Base-by-base conservation (phyloP, 2,329 filamentous ascomycete genomes). In the Cladosporium halotolerans region DNA sequence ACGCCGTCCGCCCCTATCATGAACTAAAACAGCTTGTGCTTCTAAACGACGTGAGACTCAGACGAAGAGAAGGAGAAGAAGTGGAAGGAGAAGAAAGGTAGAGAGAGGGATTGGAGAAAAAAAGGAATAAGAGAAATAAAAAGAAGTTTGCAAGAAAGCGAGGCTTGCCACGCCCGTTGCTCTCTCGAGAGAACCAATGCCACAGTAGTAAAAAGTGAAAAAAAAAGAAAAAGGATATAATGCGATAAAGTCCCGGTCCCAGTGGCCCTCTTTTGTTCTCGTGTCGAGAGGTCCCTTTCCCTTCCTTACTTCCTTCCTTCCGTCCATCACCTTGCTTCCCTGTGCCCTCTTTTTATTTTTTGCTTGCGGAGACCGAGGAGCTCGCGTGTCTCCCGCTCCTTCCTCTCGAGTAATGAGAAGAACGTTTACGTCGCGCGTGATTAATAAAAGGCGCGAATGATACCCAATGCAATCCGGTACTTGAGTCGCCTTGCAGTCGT, bases 191-290 rank as follows among this genome's bases (percentile, higher is more conserved):
- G 48, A 47, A 45, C 31, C 41, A 41, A 46, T 53, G 50, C 50
- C 42, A 28, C 23, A 28, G 23, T 28, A 28, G 7, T 28, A 7
- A 28, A 7, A 5, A 28, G 7, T 28, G 39, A 31, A 52, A 45
- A 43, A 40, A 51, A 53, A 34, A 53, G 46, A 39, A 53, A 53
- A 42, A 40, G 50, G 44, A 53, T 53, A 46, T 45, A 45, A 45
- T 53, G 42, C 42, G 38, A 45, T 43, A 11, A 33, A 38, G 23
- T 28, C 23, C 23, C 41, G 32, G 36, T 53, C 23, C 42, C 36
- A 42, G 39, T 46, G 39, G 23, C 23, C 49, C 44, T 53, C 43
- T 42, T 34, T 33, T 38, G 23, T 32, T 32, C 13, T 13, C 19
- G 19, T 44, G 23, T 41, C 42, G 19, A 28, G 19, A 44, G 41